These are phyloP conservation scores for Xylariaceae sp. DNA, from an alignment of 2,329 filamentous ascomycete genomes.

Conservation along the genomic window DNA sequence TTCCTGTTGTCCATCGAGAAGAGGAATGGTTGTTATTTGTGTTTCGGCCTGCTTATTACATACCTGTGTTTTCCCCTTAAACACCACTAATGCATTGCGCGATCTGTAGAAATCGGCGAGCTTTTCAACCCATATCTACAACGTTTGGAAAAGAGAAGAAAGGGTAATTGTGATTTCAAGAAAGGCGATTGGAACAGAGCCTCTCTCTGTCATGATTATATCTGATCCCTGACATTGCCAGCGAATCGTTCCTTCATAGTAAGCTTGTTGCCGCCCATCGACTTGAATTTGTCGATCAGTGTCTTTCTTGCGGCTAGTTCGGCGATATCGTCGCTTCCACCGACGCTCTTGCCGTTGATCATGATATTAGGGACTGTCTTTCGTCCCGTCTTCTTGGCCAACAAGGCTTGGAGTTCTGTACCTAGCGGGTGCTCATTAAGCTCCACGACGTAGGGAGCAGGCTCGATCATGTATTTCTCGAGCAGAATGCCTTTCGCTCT, in stretches of 20 bases:
- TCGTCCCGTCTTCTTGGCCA: conserved; percentile 70
- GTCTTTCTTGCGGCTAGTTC: conserved; percentile 62
- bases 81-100: conserved; percentile 21
- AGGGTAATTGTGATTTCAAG: not conserved
- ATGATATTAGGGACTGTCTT: conserved; percentile 89
- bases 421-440: conserved; percentile 79
- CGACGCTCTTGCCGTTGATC: conserved; percentile 81
- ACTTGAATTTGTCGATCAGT: conserved; percentile 65
- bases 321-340: conserved; percentile 81
- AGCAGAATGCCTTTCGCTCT: conserved; percentile 81
- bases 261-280: conserved; percentile 59
- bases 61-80: conserved; percentile 6
- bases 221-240: conserved; percentile 13
- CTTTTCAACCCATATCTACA: conserved; percentile 13
- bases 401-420: conserved; percentile 61
- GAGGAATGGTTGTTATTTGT: not conserved
- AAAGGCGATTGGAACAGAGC: not conserved
- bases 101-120: conserved; percentile 6
- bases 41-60: conserved; percentile 1
- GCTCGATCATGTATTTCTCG: conserved; percentile 76
- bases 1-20: too few relatives aligned
- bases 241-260: conserved; percentile 21
- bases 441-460: conserved; percentile 82
- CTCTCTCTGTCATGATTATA: conserved; percentile 1
- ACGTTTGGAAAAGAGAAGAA: not conserved